Evolutionary conservation across 371 early-diverging fungal genomes (phyloP), one percentile per base, ranked within the genome.

Genomic region (Umbelopsis sp.): DNA sequence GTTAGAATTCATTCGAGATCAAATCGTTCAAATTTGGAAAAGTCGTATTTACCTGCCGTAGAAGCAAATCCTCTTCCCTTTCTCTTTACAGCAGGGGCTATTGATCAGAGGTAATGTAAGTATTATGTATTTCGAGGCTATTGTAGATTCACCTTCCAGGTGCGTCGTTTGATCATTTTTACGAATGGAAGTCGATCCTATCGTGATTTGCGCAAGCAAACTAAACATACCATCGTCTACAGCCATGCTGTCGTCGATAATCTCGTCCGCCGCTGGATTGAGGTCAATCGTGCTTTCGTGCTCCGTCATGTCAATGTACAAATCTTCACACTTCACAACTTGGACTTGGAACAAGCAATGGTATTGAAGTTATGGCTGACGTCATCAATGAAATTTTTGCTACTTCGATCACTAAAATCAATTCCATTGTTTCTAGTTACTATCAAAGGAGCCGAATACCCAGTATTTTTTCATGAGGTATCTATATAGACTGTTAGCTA

Each of bases 161-260:
- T 48, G 18, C 18, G 48, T 48, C 48, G 10, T 29, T 14, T 9
- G 24, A 51, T 67, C 37, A 24, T 44, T 37, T 7, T 12, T 11
- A 11, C 7, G 11, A 18, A 2, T 3, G 10, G 11, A 12, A 12
- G 35, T 29, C 14, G 38, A 46, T 32, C 46, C n/a, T 41, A 10
- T 29, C 7, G 35, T 7, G n/a, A 20, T 35, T 62, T 29, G 45
- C 44, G 16, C 20, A 57, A 2, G 63, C 32, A 48, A 32, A 35
- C 18, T 11, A 20, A 12, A 44, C 52, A 44, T 74, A 86, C 88
- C 89, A 66, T 86, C 85, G 65, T 89, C 89, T 46, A 88, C 73
- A 18, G 76, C 76, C 88, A 90, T 89, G 70, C 78, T 82, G 52
- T 86, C 85, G 29, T 79, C 82, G 63, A 50, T 50, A 20, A 66